A percentile compares a stretch with the other conserved stretches of the same genome.
Evolutionary conservation across 2,329 filamentous ascomycete genomes (phyloP).

Genomic region (Scedosporium apiospermum): DNA sequence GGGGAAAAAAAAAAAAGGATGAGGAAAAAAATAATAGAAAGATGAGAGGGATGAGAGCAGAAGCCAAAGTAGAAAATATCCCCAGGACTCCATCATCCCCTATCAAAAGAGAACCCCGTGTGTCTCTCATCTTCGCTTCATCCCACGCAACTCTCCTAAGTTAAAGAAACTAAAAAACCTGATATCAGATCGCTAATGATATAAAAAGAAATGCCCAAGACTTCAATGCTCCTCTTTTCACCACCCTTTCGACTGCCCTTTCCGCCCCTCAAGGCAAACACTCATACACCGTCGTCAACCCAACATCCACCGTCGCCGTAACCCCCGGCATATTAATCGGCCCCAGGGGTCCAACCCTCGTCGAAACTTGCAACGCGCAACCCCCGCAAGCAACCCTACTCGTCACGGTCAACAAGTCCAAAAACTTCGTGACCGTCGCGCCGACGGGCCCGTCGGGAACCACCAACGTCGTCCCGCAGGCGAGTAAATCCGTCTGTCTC

Average conservation of each 20-base stretch:
- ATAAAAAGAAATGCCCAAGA: background rate
- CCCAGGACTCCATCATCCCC: no score
- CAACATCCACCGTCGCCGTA: conserved; percentile 3
- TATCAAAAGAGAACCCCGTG: background rate
- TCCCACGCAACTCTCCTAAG: background rate
- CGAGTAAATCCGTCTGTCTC: background rate
- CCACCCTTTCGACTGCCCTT: background rate
- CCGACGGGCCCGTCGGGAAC: background rate
- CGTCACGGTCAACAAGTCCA: conserved; percentile 2
- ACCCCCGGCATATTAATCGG: background rate
- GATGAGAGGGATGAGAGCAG: no score
- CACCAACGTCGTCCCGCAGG: conserved; percentile 1
- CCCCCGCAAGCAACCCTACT: background rate
- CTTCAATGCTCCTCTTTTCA: background rate
- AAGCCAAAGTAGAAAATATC: no score
- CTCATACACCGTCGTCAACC: conserved; percentile 3
- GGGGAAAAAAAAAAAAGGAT: no score
- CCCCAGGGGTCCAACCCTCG: background rate
- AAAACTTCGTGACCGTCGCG: conserved; percentile 6
- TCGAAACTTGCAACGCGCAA: background rate
- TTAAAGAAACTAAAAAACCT: no score
- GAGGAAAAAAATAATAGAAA: no score
- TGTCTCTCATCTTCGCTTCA: background rate
- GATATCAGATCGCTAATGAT: background rate
- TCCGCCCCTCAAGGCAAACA: background rate